Evolutionary conservation across 768 basidiomycete genomes (phyloP).

Genomic region (Termitomyces bulborhizus): DNA sequence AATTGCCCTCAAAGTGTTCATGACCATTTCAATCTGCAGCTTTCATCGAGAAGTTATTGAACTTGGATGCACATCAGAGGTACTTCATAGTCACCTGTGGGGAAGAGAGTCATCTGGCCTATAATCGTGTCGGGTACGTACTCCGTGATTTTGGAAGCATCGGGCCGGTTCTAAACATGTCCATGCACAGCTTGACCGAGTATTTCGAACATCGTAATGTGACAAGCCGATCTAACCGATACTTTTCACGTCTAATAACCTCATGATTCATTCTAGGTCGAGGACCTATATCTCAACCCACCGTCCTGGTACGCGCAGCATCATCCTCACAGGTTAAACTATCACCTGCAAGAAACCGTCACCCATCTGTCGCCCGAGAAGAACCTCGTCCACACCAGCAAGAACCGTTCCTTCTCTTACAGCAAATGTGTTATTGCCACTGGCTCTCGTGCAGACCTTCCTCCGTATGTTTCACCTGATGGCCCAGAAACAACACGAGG

Average conservation of each 20-base stretch:
- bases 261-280: constrained; percentile 23
- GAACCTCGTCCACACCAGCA: constrained; percentile 41
- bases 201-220: constrained; percentile 5
- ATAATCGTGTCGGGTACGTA: constrained; percentile 44
- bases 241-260: too few relatives aligned
- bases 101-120: constrained; percentile 49
- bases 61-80: constrained; percentile 36
- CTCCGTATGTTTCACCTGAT: constrained; percentile 44
- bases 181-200: not conserved
- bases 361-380: constrained; percentile 29
- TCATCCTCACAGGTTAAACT: constrained; percentile 47
- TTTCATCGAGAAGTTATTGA: constrained; percentile 65
- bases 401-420: constrained; percentile 39
- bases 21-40: constrained; percentile 24
- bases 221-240: not conserved
- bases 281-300: constrained; percentile 55
- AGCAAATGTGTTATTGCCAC: constrained; percentile 66
- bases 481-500: constrained; percentile 39
- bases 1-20: not conserved
- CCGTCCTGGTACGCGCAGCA: constrained; percentile 55
- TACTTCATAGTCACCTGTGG: constrained; percentile 57
- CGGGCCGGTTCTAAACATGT: not conserved
- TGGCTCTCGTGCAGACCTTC: constrained; percentile 60
- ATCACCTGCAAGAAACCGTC: constrained; percentile 43
- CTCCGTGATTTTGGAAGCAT: not conserved